phyloP scores from a whole-genome alignment of 495 filamentous ascomycete genomes.

The Podospora didyma region DNA sequence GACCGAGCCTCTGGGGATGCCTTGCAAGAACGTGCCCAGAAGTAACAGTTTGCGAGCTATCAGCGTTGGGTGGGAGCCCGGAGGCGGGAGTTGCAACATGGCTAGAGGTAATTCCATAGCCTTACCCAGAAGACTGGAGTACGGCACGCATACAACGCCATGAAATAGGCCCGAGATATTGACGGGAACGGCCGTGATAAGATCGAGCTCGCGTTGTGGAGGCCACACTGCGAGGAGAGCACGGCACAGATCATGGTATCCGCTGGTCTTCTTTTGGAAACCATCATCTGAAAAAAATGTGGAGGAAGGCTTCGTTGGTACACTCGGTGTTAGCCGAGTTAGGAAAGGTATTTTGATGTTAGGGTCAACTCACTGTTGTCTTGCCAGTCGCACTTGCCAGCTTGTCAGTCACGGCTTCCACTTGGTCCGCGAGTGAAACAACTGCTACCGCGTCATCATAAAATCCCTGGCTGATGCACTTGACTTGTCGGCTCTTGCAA shows the following conservation, averaged over 20 bases:
- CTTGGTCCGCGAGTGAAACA: constrained; percentile 15
- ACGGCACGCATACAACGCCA: neutral
- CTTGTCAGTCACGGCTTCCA: constrained; percentile 28
- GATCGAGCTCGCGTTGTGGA: neutral
- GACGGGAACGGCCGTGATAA: neutral
- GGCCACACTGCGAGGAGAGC: constrained; percentile 6
- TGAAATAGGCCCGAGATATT: neutral
- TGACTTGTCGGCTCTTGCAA: constrained; percentile 36
- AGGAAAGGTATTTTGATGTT: too few relatives aligned
- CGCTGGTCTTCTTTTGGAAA: neutral
- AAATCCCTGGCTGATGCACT: constrained; percentile 43
- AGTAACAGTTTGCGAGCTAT: constrained; percentile 44
- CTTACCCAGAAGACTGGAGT: neutral
- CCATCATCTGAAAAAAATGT: too few relatives aligned
- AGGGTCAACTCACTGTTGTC: neutral
- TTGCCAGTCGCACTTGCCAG: constrained; percentile 13
- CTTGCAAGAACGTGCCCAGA: constrained; percentile 40
- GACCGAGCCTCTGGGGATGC: constrained; percentile 21
- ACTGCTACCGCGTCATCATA: constrained; percentile 22
- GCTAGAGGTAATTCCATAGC: neutral
- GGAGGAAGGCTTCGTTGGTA: too few relatives aligned
- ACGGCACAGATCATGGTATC: neutral
- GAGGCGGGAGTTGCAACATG: constrained; percentile 32
- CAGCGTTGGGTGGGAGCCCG: constrained; percentile 39
- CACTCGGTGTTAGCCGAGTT: too few relatives aligned